A percentile compares a stretch with the other conserved stretches of the same genome.
Evolutionary conservation across 495 filamentous ascomycete genomes (phyloP).

Genomic region (Annulohypoxylon bovei): DNA sequence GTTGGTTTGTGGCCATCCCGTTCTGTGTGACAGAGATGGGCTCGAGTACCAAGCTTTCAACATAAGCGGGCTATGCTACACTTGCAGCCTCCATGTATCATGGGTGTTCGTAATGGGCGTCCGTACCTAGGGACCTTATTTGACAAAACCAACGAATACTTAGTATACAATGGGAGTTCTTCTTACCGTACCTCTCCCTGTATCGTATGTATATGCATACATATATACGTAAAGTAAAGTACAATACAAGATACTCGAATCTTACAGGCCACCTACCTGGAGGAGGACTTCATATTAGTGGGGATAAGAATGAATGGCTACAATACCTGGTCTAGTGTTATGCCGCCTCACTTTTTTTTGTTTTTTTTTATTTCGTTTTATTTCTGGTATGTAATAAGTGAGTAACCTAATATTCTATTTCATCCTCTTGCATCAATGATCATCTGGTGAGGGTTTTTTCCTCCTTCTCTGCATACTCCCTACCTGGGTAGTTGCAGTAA

Average conservation of each 20-base stretch:
- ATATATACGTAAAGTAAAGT: not conserved
- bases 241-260: not conserved
- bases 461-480: not conserved
- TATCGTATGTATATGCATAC: too few species aligned
- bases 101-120: too few species aligned
- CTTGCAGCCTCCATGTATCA: too few species aligned
- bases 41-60: not conserved
- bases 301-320: not conserved
- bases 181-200: too few species aligned
- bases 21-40: not conserved
- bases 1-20: not conserved
- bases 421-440: conserved; percentile 6
- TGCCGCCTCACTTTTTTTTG: conserved; percentile 21
- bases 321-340: not conserved
- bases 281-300: not conserved
- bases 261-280: not conserved
- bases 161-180: too few species aligned
- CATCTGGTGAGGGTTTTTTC: conserved; percentile 10
- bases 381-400: conserved; percentile 1
- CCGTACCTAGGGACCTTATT: too few species aligned
- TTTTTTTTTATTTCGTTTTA: not conserved
- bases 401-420: not conserved
- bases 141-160: too few species aligned
- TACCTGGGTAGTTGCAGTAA: not conserved
- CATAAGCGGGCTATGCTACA: too few species aligned